A percentile compares a stretch with the other conserved stretches of the same genome.
Evolutionary conservation across 768 basidiomycete genomes (phyloP).

Genomic region (Tubosaeta brunneosetosa): DNA sequence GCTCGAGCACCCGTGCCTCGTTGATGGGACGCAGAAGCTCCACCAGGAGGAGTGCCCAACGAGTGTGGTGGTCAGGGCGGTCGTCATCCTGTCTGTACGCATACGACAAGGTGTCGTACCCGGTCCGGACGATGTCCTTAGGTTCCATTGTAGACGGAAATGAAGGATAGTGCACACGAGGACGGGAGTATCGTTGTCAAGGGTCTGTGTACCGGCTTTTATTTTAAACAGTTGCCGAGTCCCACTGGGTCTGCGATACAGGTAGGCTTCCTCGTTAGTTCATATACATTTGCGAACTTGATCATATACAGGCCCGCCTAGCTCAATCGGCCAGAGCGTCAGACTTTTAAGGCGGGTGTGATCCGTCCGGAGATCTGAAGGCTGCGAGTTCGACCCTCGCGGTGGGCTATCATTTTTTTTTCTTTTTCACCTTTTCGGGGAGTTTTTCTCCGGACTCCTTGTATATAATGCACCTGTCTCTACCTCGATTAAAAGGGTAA

Average conservation of each 20-base stretch:
- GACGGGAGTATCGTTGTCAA: constrained; percentile 7
- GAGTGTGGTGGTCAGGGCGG: background rate
- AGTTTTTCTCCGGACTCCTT: background rate
- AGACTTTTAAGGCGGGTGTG: constrained; percentile 41
- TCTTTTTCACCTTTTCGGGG: background rate
- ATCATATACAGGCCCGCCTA: constrained; percentile 40
- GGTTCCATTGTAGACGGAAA: constrained; percentile 18
- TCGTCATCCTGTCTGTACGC: constrained; percentile 2
- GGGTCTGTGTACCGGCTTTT: background rate
- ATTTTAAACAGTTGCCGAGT: background rate
- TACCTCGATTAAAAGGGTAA: too few relatives aligned
- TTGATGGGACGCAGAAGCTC: background rate
- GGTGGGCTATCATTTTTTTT: constrained; percentile 53
- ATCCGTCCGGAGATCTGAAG: constrained; percentile 52
- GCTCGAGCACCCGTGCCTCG: constrained; percentile 3
- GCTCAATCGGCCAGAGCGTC: constrained; percentile 62
- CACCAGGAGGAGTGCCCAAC: background rate
- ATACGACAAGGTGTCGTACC: constrained; percentile 2
- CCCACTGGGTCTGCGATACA: background rate
- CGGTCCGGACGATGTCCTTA: constrained; percentile 2
- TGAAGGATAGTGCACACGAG: constrained; percentile 10
- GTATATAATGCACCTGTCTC: background rate
- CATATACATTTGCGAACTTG: background rate
- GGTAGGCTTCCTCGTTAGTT: background rate
- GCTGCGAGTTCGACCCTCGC: constrained; percentile 85